Base-by-base conservation (phyloP, 345 rosid species). In the Adansonia digitata region DNA sequence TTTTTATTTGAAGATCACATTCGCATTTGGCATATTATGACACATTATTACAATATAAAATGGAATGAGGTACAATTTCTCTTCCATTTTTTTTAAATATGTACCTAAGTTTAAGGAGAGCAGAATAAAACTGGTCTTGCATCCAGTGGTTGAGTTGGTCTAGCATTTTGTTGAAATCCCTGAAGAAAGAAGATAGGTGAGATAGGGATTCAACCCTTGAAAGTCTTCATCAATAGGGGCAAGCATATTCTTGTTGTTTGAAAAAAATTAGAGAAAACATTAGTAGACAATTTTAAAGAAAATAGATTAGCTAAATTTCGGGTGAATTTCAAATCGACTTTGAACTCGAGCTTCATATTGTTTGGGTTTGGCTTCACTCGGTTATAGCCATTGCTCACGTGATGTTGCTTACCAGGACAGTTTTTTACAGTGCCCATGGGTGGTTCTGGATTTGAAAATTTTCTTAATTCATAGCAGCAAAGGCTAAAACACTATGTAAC, bases 81-180 rank as follows among this genome's bases (percentile, higher is more conserved):
- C n/a, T n/a, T n/a, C n/a, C n/a, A n/a, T n/a, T n/a, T n/a, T n/a
- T n/a, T n/a, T n/a, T n/a, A n/a, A n/a, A n/a, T n/a, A n/a, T n/a
- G n/a, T n/a, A n/a, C n/a, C n/a, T n/a, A 24, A 37, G 29, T 66
- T 53, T 77, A 51, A 29, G 55, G 35, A 35, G 60, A 65, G 26
- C 34, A 87, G 8, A 78, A 37, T 75, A 70, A 81, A 69, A 87
- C 37, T 7, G 84, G 2, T 80, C 94, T 90, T 69, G 81, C 85
- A 46, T 84, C 39, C 51, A 67, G n/a, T 40, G 65, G 60, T 65
- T 90, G 97, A 57, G 70, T 71, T 1, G 95, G 97, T 74, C 97
- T 93, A 61, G 98, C 85, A 80, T 91, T 88, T 69, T 65, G 52
- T 77, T 84, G 84, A 77, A 65, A 88, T 49, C 90, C 92, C 98